Base-by-base conservation (phyloP, 176 grass and related monocot species). In the Oryza brachyantha region DNA sequence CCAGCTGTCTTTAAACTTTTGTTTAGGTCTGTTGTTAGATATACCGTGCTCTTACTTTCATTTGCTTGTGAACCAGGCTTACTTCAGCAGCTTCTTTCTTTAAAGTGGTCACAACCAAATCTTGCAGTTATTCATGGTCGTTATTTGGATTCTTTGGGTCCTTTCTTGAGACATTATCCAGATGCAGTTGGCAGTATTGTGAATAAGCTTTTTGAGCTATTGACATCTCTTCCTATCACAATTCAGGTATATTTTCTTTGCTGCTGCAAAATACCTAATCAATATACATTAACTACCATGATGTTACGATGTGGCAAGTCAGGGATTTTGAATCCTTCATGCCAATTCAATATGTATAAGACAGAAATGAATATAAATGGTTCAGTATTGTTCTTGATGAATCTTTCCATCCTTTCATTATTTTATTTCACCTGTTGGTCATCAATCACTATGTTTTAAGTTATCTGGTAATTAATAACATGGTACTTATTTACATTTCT, bases 191-290 rank as follows among this genome's bases (percentile, higher is more conserved):
- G 83, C 27, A 85, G 90, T 81, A 73, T 98, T 83, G 85, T 98
- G 64, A 91, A 92, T 80, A 98, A 94, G 84, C 92, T 98, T 87
- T 98, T 98, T 92, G 90, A 92, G 58, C 77, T 93, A 69, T 84
- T 98, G 65, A 93, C 96, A 57, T 93, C 87, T 78, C 85, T 98
- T 52, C 96, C 96, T 3, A 85, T 92, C 62, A 91, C 79, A 74
- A 79, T 91, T 82, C 84, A 89, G 89, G 92, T 91, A 77, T 27
- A 83, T 80, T 85, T 61, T 78, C 61, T 55, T 74, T 38, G 38
- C 42, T 68, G 7, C 10, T 21, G 55, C 57, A 74, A 80, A 68
- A 54, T 75, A 41, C 46, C 16, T 58, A 57, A 57, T 21, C 7
- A 24, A 10, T 57, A 73, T 39, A 14, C 43, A 55, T 57, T 34